These are phyloP conservation scores for Amanita molliuscula DNA, from an alignment of 768 basidiomycete species.

Conservation along the genomic window DNA sequence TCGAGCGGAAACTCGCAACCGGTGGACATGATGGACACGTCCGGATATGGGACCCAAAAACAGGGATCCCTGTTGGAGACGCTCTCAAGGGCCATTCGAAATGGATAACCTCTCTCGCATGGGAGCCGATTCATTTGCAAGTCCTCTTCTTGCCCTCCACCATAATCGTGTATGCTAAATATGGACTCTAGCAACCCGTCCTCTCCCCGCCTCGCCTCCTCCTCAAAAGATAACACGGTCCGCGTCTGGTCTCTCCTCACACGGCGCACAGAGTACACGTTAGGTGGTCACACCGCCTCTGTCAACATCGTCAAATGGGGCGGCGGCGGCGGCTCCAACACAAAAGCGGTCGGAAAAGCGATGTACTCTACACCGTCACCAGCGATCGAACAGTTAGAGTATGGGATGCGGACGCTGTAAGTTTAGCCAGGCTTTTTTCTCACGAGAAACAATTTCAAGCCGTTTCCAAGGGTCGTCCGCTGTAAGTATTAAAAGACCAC, in stretches of 20 bases:
- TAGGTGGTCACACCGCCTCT: constrained; percentile 89
- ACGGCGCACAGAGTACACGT: constrained; percentile 65
- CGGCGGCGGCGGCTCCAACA: constrained; percentile 56
- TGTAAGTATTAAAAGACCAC: constrained; percentile 86
- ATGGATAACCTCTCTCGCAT: constrained; percentile 91
- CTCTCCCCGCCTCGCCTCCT: constrained; percentile 81
- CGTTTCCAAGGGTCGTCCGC: constrained; percentile 57
- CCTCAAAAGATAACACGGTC: constrained; percentile 93
- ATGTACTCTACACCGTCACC: constrained; percentile 88
- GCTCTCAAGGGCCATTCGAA: constrained; percentile 90
- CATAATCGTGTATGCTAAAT: too few species aligned
- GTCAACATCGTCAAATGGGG: constrained; percentile 97
- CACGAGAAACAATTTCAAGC: neutral
- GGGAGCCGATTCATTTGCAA: constrained; percentile 93
- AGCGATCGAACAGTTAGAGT: constrained; percentile 91
- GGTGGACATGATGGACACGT: constrained; percentile 94
- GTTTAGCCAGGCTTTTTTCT: constrained; percentile 11
- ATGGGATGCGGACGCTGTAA: constrained; percentile 78
- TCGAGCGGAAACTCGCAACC: constrained; percentile 84
- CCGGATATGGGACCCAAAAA: constrained; percentile 88
- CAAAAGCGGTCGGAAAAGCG: constrained; percentile 15
- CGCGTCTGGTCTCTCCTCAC: constrained; percentile 83
- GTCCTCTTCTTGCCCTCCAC: constrained; percentile 15
- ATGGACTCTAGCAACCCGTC: constrained; percentile 48
- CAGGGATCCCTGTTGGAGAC: constrained; percentile 81